phyloP scores from a whole-genome alignment of 1,284 basidiomycete genomes.

The Puccinia horiana region DNA sequence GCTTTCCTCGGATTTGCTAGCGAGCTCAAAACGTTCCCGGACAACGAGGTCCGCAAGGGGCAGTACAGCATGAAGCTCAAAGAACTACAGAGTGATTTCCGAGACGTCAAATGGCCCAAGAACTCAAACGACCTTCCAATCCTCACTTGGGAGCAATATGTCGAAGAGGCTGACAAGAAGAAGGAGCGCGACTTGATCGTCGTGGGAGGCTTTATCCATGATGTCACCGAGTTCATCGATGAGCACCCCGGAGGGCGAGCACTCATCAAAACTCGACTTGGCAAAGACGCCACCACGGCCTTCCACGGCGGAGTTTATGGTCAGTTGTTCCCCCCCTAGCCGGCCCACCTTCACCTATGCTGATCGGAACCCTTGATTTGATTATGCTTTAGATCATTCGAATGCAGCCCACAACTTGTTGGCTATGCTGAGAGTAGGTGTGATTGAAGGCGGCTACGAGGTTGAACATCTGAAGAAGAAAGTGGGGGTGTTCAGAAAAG shows the following conservation, averaged over 20 bases:
- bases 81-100: constrained; percentile 71
- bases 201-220: constrained; percentile 86
- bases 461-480: constrained; percentile 49
- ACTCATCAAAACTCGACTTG: constrained; percentile 68
- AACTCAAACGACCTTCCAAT: constrained; percentile 71
- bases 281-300: constrained; percentile 82
- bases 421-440: constrained; percentile 86
- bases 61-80: constrained; percentile 90
- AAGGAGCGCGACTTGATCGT: constrained; percentile 70
- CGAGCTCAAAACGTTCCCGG: constrained; percentile 87
- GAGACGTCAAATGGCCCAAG: constrained; percentile 75
- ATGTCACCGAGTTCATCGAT: constrained; percentile 79
- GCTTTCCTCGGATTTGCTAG: constrained; percentile 72
- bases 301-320: constrained; percentile 82
- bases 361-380: not conserved
- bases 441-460: constrained; percentile 71
- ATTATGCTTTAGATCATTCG: constrained; percentile 72
- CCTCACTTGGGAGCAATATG: constrained; percentile 81
- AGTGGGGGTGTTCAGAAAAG: constrained; percentile 45
- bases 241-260: constrained; percentile 81
- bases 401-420: constrained; percentile 84
- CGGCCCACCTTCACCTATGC: not conserved
- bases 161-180: constrained; percentile 68
- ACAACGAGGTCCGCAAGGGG: constrained; percentile 88
- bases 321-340: not conserved